A percentile compares a stretch with the other conserved stretches of the same genome.
These are phyloP conservation scores for Dactylellina parvicollis DNA, from an alignment of 2,329 filamentous ascomycete genomes.

Conservation along the genomic window DNA sequence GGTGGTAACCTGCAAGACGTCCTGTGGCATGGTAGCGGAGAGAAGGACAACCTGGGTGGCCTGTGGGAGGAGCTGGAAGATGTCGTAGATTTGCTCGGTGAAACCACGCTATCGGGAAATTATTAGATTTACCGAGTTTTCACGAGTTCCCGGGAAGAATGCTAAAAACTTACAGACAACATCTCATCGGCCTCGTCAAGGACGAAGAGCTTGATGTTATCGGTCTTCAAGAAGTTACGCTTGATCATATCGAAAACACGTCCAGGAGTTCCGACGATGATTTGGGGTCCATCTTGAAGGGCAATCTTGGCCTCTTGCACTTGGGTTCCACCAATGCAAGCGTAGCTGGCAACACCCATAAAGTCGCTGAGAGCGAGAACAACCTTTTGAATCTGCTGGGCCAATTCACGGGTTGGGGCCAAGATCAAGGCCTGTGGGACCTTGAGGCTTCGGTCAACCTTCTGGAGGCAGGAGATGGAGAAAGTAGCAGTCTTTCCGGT, in stretches of 20 bases:
- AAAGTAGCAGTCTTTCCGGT: slow-evolving; percentile 99
- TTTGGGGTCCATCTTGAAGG: slow-evolving; percentile 92
- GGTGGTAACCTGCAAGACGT: slow-evolving; percentile 98
- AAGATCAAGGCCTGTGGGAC: slow-evolving; percentile 98
- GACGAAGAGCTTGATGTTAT: slow-evolving; percentile 99
- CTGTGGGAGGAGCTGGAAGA: slow-evolving; percentile 98
- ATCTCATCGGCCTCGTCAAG: slow-evolving; percentile 99
- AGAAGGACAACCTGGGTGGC: slow-evolving; percentile 98
- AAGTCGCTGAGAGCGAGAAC: slow-evolving; percentile 98
- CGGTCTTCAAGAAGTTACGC: slow-evolving; percentile 94
- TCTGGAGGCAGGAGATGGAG: slow-evolving; percentile 98
- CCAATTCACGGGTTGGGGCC: slow-evolving; percentile 96
- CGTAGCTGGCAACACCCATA: slow-evolving; percentile 99
- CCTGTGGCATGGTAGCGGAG: slow-evolving; percentile 98
- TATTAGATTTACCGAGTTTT: too few species aligned
- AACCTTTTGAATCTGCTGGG: slow-evolving; percentile 99
- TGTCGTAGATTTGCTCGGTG: slow-evolving; percentile 99
- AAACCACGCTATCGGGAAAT: slow-evolving; percentile 86
- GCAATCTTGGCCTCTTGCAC: slow-evolving; percentile 99
- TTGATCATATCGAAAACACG: slow-evolving; percentile 99
- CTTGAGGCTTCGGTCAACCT: slow-evolving; percentile 95
- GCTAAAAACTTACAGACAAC: slow-evolving; percentile 75
- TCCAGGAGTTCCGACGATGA: slow-evolving; percentile 96
- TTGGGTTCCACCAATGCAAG: slow-evolving; percentile 98
- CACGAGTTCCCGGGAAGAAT: not conserved